Base-by-base conservation (phyloP, 306 rosid genomes). In the Cicer chorassanicum region DNA sequence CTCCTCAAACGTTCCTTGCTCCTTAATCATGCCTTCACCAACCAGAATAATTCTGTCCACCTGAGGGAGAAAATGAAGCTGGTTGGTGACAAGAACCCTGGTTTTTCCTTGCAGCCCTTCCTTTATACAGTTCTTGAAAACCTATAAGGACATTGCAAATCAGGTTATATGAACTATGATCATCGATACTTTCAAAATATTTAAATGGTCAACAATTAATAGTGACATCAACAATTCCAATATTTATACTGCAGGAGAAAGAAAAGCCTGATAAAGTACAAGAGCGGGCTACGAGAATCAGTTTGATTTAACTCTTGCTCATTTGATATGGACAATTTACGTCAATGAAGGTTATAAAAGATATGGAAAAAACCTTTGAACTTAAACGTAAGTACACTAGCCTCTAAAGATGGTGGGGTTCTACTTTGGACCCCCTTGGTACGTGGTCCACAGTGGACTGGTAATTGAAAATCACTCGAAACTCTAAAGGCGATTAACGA, bases 81-180 rank as follows among this genome's bases (percentile, higher is more conserved):
- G 98, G 84, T 93, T 93, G 40, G 98, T 93, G 73, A 93, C 97
- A 73, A 93, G 96, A 79, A 91, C 86, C 77, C 97, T 79, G 44
- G 98, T 93, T 83, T 91, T 93, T 49, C 88, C 93, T 59, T 54
- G 76, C 82, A 93, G 84, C 49, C 83, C 97, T 84, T 91, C 92
- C 91, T 87, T 91, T 82, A 93, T 85, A 62, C 98, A 93, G 51
- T 73, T 88, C 78, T 81, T 88, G 77, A 93, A 93, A 79, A 93
- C 97, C 97, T 92, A 48, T 29, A 21, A 81, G 48, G 55, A 7
- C 51, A 60, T 67, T 50, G 75, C 36, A 59, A 24, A 40, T 85
- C 54, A 77, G 66, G 16, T 5, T 51, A 63, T 45, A 16, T 45
- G 50, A 69, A 45, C 41, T 62, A 62, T 42, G 78, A 68, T 53